Evolutionary conservation across 2,329 filamentous ascomycete genomes (phyloP), one percentile per base, ranked within the genome.

Genomic region (Sporothrix sp.): DNA sequence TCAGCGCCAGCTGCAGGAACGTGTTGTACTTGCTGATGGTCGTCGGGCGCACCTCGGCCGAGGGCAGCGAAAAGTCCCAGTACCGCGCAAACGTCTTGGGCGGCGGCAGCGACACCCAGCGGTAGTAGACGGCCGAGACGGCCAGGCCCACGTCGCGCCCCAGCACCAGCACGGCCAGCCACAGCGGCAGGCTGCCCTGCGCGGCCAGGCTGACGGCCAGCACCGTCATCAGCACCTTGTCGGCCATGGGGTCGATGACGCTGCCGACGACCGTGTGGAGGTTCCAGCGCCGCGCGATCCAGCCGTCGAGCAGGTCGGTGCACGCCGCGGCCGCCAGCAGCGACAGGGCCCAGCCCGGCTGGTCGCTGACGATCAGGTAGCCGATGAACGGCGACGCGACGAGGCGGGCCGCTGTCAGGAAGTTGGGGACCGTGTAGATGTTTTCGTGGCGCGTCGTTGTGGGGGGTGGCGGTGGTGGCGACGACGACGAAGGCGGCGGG

Each of bases 61-160:
- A 87, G 2, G 87, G 93, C 13, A 98, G 76, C 3, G 86, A 91
- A 63, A 98, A 97, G 68, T 98, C 93, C 93, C 93, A 98, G 68
- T 97, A 98, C 16, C 93, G 75, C 16, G 78, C 70, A 67, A 96
- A 87, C 0, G 93, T 97, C 69, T 97, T 97, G 2, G 93, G 93
- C 0, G 87, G 83, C 0, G 93, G 93, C 6, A 98, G 76, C 2
- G 87, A 94, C 58, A 96, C 94, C 79, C 88, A 97, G 56, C 93
- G 84, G 67, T 93, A 97, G 71, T 96, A 97, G 58, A 98, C 82
- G 21, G 93, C 93, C 2, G 89, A 81, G 20, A 95, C 75, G 23
- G 78, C 89, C 4, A 98, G 76, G 18, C 83, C 87, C 37, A 86
- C 78, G 61, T 98, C 93, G 38, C 93, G 81, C 25, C 90, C 90